A percentile compares a stretch with the other conserved stretches of the same genome.
These are phyloP conservation scores for Suillus bovinus DNA, from an alignment of 768 basidiomycete genomes.

Conservation along the genomic window DNA sequence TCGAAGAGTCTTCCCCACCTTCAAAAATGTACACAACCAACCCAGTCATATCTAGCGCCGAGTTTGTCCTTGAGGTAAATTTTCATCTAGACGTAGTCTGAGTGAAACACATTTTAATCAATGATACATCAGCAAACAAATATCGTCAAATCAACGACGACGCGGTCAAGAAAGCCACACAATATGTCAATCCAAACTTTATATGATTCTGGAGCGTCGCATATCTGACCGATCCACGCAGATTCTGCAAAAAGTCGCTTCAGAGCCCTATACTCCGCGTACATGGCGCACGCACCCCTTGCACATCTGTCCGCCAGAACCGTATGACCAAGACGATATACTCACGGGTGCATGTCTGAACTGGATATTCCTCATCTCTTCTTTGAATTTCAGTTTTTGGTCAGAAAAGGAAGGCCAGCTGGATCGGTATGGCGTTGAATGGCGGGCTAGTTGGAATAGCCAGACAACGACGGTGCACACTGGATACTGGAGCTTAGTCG, in stretches of 20 bases:
- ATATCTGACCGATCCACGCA: slow-evolving; percentile 26
- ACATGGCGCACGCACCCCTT: slow-evolving; percentile 72
- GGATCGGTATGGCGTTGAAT: slow-evolving; percentile 76
- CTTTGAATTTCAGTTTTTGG: slow-evolving; percentile 91
- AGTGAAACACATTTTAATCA: background rate
- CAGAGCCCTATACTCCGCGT: slow-evolving; percentile 72
- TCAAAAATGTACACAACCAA: slow-evolving; percentile 35
- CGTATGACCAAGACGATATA: slow-evolving; percentile 53
- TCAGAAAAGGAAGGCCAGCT: slow-evolving; percentile 60
- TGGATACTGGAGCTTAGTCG: slow-evolving; percentile 88
- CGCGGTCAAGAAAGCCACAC: slow-evolving; percentile 67
- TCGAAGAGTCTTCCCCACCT: slow-evolving; percentile 13
- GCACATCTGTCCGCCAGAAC: slow-evolving; percentile 72
- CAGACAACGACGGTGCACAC: slow-evolving; percentile 57
- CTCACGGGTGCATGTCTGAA: slow-evolving; percentile 60
- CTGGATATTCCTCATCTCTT: slow-evolving; percentile 89
- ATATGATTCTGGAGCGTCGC: slow-evolving; percentile 11
- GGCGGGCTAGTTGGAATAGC: slow-evolving; percentile 69
- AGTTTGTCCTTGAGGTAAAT: slow-evolving; percentile 58
- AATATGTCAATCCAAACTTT: slow-evolving; percentile 45
- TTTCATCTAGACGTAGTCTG: background rate
- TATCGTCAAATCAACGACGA: slow-evolving; percentile 59
- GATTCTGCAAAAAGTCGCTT: slow-evolving; percentile 60
- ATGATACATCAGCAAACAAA: slow-evolving; percentile 48
- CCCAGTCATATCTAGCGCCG: slow-evolving; percentile 59